Evolutionary conservation across 1,139 yeast genomes (phyloP), one percentile per base, ranked within the genome.

Genomic region (Pichia sp.): DNA sequence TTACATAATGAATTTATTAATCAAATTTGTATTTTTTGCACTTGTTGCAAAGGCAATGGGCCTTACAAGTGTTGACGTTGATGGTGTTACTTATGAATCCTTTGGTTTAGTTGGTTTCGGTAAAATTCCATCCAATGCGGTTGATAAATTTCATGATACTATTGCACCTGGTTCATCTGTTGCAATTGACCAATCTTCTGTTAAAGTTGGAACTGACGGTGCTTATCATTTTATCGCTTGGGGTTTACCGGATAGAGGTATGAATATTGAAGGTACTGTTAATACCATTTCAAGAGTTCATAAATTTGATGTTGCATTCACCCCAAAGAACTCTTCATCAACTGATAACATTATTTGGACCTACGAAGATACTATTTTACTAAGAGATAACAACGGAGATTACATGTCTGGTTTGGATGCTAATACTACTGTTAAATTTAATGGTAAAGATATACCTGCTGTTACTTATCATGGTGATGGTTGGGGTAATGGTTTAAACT

Each of bases 161-260:
- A 61, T 64, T 31, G 62, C 68, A 8, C 62, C 62, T 55, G 68
- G 68, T 13, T 65, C 67, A 6, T 61, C 66, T 2, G 55, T 63
- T 29, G 51, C 58, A 16, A 42, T 61, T 39, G 65, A 65, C 42
- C 38, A 51, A 8, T 44, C 53, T 14, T 39, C 53, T 39, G 55
- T 60, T 13, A 38, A 33, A 14, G 49, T 53, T 48, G 56, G 48
- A 44, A 29, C 48, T 5, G 46, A 58, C 45, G 64, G 63, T 29
- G 57, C 50, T 22, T 64, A 64, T 48, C 54, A 61, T 22, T 63
- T 62, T 49, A 56, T 51, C 10, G 59, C 63, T 5, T 64, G 59
- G 54, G 59, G 59, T 41, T 56, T 65, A 33, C 67, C 67, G 14
- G 68, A 65, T 50, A 61, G 68, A 52, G 67, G 68, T 48, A 62